Evolutionary conservation across 2,329 filamentous ascomycete species (phyloP), one percentile per base, ranked within the genome.

Genomic region (Orbilia blumenaviensis): DNA sequence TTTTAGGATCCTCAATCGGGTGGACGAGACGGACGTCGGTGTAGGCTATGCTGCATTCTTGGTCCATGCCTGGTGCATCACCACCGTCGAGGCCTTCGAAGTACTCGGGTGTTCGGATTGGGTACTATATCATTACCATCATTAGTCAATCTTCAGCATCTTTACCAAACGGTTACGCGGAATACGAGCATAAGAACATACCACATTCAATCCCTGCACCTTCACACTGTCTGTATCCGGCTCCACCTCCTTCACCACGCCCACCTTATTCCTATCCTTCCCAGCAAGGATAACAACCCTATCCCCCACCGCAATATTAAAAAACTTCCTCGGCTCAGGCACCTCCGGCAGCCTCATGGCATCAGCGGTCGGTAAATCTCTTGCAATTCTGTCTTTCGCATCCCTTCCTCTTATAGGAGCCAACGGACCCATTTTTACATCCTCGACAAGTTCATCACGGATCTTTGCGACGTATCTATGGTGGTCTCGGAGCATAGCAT

Each of bases 251-350:
- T 82, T 83, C 48, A 98, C 88, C n/a, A 85, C 84, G 60, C 92
- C 92, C 83, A 99, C 95, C 84, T 90, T 92, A 80, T 93, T 93
- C 84, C 90, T 91, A 81, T 95, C 91, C 36, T 87, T 87, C 7
- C 94, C 94, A 76, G 90, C 88, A 64, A 93, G 84, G 72, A 98
- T 84, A 63, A 94, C 92, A 32, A 97, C 93, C 74, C 95, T 88
- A 83, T 98, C 95, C 5, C 90, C 89, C 2, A 84, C 81, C 23
- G 86, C 87, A 72, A 94, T 84, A 78, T 89, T 90, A 77, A 92
- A 85, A 82, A 86, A 86, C 63, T 73, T 73, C 54, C 82, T 81
- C 66, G 82, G 81, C 46, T 76, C 64, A 10, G 74, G 71, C 16
- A 46, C 78, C 56, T 63, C 78, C 77, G 66, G 79, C 68, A 78